These are phyloP conservation scores for Russula abietina DNA, from an alignment of 768 basidiomycete species.

Conservation along the genomic window DNA sequence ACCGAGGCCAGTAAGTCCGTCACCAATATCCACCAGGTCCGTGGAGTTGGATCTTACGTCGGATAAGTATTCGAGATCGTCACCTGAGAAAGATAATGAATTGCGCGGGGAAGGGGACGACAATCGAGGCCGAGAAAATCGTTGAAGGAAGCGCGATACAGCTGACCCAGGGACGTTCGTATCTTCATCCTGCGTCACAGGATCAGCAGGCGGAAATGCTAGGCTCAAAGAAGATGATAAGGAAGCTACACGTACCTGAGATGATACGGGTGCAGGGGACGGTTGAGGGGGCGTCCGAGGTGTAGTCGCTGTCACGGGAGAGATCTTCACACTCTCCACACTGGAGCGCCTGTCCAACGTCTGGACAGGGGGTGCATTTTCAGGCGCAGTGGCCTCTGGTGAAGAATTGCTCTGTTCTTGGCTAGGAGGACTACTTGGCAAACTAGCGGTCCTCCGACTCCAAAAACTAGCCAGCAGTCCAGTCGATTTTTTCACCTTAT, in stretches of 20 bases:
- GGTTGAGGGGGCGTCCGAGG: background rate
- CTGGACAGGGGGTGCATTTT: background rate
- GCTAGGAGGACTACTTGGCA: background rate
- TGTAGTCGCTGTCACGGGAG: constrained; percentile 3
- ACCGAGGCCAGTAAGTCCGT: constrained; percentile 35
- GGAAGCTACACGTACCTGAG: constrained; percentile 21
- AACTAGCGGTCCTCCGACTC: constrained; percentile 38
- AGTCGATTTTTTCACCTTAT: constrained; percentile 45
- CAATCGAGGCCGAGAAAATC: constrained; percentile 54
- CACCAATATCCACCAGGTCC: constrained; percentile 35
- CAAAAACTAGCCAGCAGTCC: constrained; percentile 68
- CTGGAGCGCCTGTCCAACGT: constrained; percentile 3
- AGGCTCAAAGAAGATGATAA: constrained; percentile 18
- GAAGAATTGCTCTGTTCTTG: background rate
- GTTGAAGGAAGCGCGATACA: constrained; percentile 76
- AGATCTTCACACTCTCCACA: constrained; percentile 1
- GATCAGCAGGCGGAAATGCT: constrained; percentile 23
- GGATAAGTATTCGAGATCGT: constrained; percentile 78
- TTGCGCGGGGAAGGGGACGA: constrained; percentile 38
- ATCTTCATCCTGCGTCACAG: constrained; percentile 22
- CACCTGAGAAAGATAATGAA: constrained; percentile 65
- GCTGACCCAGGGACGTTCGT: constrained; percentile 44
- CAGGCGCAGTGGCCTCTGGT: background rate
- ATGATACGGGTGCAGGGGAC: background rate
- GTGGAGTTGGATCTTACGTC: constrained; percentile 45